Evolutionary conservation across 805 yeast species (phyloP).

Genomic region (Candida oleophila): DNA sequence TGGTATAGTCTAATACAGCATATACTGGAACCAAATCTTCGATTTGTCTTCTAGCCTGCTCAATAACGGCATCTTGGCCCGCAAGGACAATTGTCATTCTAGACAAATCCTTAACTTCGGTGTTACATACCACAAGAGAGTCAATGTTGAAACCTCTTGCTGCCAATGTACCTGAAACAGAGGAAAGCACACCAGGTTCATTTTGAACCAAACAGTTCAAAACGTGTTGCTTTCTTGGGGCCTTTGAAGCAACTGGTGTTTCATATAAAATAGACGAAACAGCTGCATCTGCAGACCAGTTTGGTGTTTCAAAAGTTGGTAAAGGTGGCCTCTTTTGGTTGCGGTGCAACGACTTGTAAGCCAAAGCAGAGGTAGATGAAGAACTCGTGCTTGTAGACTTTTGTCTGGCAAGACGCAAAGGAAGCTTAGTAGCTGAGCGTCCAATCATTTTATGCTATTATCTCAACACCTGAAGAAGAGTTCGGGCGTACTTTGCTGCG

Average conservation of each 20-base stretch:
- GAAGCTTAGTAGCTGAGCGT: background rate
- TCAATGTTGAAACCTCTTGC: slow-evolving; percentile 99
- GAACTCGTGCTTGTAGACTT: slow-evolving; percentile 38
- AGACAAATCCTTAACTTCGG: slow-evolving; percentile 92
- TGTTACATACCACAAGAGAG: slow-evolving; percentile 92
- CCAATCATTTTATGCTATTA: background rate
- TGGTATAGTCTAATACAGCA: slow-evolving; percentile 93
- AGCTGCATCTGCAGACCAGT: slow-evolving; percentile 95
- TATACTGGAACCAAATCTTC: slow-evolving; percentile 98
- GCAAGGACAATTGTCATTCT: slow-evolving; percentile 94
- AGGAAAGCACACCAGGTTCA: slow-evolving; percentile 96
- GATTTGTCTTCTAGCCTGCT: slow-evolving; percentile 96
- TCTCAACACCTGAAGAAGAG: too few relatives aligned
- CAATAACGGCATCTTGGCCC: slow-evolving; percentile 95
- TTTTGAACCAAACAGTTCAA: slow-evolving; percentile 96
- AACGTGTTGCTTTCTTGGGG: slow-evolving; percentile 80
- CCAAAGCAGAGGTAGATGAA: slow-evolving; percentile 83
- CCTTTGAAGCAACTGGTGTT: slow-evolving; percentile 65
- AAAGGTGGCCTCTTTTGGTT: slow-evolving; percentile 84
- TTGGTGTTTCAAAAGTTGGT: slow-evolving; percentile 90
- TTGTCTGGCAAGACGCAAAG: slow-evolving; percentile 12
- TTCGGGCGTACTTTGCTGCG: too few relatives aligned
- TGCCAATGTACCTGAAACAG: slow-evolving; percentile 92
- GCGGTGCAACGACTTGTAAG: slow-evolving; percentile 88
- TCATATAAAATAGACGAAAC: slow-evolving; percentile 94